phyloP scores from a whole-genome alignment of 257 asterid genomes.

The Handroanthus guayacan region DNA sequence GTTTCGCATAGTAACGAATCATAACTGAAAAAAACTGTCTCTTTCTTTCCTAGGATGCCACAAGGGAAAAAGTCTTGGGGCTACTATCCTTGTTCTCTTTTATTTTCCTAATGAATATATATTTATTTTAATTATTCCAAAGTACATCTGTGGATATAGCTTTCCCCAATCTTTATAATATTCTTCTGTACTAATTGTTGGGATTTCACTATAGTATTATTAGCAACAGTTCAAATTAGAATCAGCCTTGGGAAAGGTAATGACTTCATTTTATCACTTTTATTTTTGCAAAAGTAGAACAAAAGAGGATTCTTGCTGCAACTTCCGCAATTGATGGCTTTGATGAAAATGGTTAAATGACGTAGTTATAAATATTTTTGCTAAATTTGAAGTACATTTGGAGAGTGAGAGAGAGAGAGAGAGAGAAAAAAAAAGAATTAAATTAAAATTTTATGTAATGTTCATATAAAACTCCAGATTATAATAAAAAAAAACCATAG shows the following conservation, averaged over 20 bases:
- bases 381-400: no score
- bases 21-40: slow-evolving; percentile 46
- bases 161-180: slow-evolving; percentile 50
- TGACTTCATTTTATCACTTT: slow-evolving; percentile 44
- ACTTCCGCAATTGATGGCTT: slow-evolving; percentile 46
- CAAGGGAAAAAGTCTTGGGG: slow-evolving; percentile 37
- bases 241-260: slow-evolving; percentile 45
- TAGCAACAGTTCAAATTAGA: slow-evolving; percentile 31
- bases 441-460: no score
- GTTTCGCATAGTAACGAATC: slow-evolving; percentile 1
- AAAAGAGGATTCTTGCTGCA: slow-evolving; percentile 57
- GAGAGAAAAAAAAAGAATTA: no score
- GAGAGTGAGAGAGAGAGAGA: no score
- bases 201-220: slow-evolving; percentile 13
- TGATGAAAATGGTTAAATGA: neutral
- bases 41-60: slow-evolving; percentile 60
- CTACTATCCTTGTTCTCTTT: slow-evolving; percentile 32
- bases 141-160: slow-evolving; percentile 40
- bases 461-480: no score
- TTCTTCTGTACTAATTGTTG: slow-evolving; percentile 40
- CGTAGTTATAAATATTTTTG: no score
- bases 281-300: slow-evolving; percentile 41
- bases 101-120: neutral
- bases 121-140: slow-evolving; percentile 38
- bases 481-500: no score